phyloP scores from a whole-genome alignment of 371 early-diverging fungal species.

The Rhizopus arrhizus region DNA sequence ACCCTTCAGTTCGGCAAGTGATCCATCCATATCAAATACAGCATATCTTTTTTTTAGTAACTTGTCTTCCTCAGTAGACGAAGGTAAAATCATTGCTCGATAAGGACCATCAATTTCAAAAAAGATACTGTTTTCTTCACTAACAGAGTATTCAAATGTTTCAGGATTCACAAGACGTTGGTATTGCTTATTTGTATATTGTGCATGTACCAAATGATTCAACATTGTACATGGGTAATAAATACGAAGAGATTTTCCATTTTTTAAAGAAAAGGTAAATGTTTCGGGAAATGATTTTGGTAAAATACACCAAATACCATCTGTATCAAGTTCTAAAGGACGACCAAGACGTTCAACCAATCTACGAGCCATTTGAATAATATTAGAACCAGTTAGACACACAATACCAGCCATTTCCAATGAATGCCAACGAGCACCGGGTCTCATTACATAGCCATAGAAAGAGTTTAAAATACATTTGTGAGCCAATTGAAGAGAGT shows the following conservation, averaged over 20 bases:
- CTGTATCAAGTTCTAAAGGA: slow-evolving; percentile 98
- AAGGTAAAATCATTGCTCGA: slow-evolving; percentile 98
- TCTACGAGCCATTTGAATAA: slow-evolving; percentile 96
- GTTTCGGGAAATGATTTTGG: slow-evolving; percentile 95
- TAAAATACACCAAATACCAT: slow-evolving; percentile 99
- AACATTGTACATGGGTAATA: slow-evolving; percentile 98
- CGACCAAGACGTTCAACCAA: slow-evolving; percentile 95
- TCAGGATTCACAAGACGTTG: slow-evolving; percentile 71
- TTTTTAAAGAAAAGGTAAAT: slow-evolving; percentile 78
- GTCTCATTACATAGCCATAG: slow-evolving; percentile 99
- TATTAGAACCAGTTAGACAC: slow-evolving; percentile 95
- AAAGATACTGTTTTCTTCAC: slow-evolving; percentile 95
- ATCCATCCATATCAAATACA: slow-evolving; percentile 96
- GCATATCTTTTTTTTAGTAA: slow-evolving; percentile 98
- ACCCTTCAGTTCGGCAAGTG: slow-evolving; percentile 98
- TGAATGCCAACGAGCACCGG: slow-evolving; percentile 99
- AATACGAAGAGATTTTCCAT: slow-evolving; percentile 79
- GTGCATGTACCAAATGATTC: slow-evolving; percentile 95
- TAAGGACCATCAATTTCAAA: slow-evolving; percentile 99
- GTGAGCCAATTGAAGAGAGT: slow-evolving; percentile 98
- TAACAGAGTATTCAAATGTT: slow-evolving; percentile 69
- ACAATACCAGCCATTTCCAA: slow-evolving; percentile 99
- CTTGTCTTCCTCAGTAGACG: slow-evolving; percentile 97
- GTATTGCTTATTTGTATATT: slow-evolving; percentile 99
- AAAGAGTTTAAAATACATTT: slow-evolving; percentile 99